phyloP scores from a whole-genome alignment of 225 moss, liverwort and hornwort species.

The Bryum argenteum region DNA sequence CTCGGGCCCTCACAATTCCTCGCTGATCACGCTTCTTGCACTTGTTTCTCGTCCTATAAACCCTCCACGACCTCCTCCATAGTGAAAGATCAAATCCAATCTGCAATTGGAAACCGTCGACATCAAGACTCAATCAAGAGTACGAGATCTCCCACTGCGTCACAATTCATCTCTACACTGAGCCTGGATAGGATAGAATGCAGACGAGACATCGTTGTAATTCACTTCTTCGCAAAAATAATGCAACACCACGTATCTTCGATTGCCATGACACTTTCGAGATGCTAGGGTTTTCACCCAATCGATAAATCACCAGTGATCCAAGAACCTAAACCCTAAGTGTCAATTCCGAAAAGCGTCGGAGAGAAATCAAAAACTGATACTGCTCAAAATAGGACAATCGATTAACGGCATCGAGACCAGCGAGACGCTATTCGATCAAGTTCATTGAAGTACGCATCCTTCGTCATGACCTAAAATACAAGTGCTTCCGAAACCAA shows the following conservation, averaged over 20 bases:
- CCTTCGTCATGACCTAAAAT: neutral
- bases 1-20: neutral
- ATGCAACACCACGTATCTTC: neutral
- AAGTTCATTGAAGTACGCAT: neutral
- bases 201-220: neutral
- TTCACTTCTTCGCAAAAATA: neutral
- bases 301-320: neutral
- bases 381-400: neutral
- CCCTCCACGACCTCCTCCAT: slow-evolving; percentile 45
- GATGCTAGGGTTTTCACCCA: slow-evolving; percentile 25
- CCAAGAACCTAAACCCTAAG: neutral
- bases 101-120: slow-evolving; percentile 31
- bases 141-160: neutral
- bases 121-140: neutral
- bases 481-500: neutral
- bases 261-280: neutral
- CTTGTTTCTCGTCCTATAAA: slow-evolving; percentile 18
- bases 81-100: slow-evolving; percentile 1
- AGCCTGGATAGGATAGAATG: neutral
- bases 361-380: neutral
- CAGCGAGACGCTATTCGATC: neutral
- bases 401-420: neutral
- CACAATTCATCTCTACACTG: neutral
- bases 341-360: slow-evolving; percentile 22
- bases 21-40: slow-evolving; percentile 23